Base-by-base conservation (phyloP, 371 early-diverging fungal species). In the Haplosporangium sp. region DNA sequence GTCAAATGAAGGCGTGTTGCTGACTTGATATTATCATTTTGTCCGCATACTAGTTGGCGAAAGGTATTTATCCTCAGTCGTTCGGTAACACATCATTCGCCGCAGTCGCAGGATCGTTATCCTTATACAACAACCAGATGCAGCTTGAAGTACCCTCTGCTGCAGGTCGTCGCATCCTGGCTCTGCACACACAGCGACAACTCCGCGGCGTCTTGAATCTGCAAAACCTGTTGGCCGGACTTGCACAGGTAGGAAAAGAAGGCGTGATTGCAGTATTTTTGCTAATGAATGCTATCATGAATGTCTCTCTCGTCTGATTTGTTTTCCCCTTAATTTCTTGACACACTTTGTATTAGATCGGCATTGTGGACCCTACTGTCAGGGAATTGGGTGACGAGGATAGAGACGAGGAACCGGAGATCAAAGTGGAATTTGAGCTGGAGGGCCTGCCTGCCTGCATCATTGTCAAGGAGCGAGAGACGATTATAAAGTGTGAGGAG, bases 91-190 rank as follows among this genome's bases (percentile, higher is more conserved):
- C 66, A 7, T 79, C 80, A 12, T 48, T 69, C 43, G 80, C 80
- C 0, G 48, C 80, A 0, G 60, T 79, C 21, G 60, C 80, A n/a
- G 80, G 80, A 18, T 79, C 80, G 1, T 63, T 79, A 8, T 79
- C 80, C 9, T 73, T 79, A 38, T 79, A 73, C 52, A 79, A 79
- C 48, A 79, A 79, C 53, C 80, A 72, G 42, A 79, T 79, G 80
- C 80, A 79, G 41, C 59, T 79, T 6, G 73, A 79, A 43, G 73
- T 69, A 21, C 73, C 73, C 5, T 62, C 80, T 9, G 73, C 62
- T 12, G 62, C 69, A 23, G 80, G 69, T 11, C 73, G 69, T 7
- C 80, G 73, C 59, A 48, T 79, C 29, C 20, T 79, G 46, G 64
- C 80, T 11, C 62, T 79, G 7, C 59, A 68, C 29, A 69, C 62